Evolutionary conservation across 208 protist genomes (phyloP), one percentile per base, ranked within the genome.

Genomic region (Wallacemonas sp.): DNA sequence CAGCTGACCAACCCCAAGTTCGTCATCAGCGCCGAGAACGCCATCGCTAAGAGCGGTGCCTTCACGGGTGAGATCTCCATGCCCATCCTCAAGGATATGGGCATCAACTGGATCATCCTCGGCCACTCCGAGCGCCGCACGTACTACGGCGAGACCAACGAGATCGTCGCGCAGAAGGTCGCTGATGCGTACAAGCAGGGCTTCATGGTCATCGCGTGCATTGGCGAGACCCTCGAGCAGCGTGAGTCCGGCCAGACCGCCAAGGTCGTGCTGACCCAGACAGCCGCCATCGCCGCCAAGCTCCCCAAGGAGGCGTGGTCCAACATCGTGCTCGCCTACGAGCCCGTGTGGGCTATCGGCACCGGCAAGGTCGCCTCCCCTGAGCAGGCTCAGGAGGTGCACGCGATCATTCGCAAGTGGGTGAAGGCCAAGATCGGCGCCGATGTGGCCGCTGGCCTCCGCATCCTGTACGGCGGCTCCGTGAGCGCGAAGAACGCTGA

Each of bases 291-390:
- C 48, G 75, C 79, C 21, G 63, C 68, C 33, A 71, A 72, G 64
- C 60, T 95, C 10, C 73, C 78, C 50, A 84, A 89, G 62, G 73
- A 83, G 29, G 83, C 85, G 39, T 99, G 98, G 97, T 26, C 41
- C 0, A 83, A 90, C 15, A 73, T 99, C 32, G 97, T 99, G 24
- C 68, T 99, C 58, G 98, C 98, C n/a, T 99, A 99, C 78, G 98
- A 99, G 85, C 98, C 98, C 30, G 98, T 99, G 12, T 99, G 97
- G 97, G 98, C 98, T 45, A 99, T 99, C 72, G 98, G 98, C 45
- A 99, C 98, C 62, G 98, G 98, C 55, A 92, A 97, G 54, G 94
- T 95, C 44, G 98, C 98, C 33, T 92, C 97, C 3, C 97, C 98
- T 10, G 78, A 97, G 65, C 95, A 99, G 83, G 98, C 97, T 59